Percentiles rank a stretch among this genome's conserved stretches.
Conservation (phyloP, 164 flowering plant genomes). For the Magnolia kwangsiensis region DNA sequence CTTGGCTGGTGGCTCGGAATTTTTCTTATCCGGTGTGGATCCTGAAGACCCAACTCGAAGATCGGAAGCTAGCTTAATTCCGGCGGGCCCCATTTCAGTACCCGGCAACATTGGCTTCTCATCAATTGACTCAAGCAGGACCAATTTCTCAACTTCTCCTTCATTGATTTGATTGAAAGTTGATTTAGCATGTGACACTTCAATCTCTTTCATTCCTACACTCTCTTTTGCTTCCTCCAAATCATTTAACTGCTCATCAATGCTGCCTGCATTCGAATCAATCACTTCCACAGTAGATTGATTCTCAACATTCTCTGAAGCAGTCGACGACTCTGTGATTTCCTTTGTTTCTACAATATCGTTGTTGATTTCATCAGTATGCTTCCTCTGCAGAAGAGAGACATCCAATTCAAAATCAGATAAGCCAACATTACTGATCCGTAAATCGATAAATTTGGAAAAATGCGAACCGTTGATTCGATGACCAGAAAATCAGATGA, state of each 20-base stretch:
- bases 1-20: slow-evolving; percentile 14
- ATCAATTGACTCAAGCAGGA: not conserved
- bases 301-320: not conserved
- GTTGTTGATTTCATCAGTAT: not conserved
- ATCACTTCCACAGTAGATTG: not conserved
- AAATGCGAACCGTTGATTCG: not conserved
- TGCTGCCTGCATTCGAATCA: not conserved
- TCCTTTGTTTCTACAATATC: not conserved
- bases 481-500: not conserved
- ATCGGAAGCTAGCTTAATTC: not conserved
- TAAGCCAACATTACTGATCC: not conserved
- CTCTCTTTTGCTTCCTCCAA: not conserved
- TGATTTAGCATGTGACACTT: not conserved
- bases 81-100: not conserved
- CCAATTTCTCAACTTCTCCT: not conserved
- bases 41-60: slow-evolving; percentile 1
- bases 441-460: not conserved
- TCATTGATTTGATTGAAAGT: not conserved
- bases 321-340: not conserved
- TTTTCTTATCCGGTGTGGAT: not conserved
- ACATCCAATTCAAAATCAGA: not conserved
- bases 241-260: not conserved
- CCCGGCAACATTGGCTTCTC: not conserved
- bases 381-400: not conserved
- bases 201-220: not conserved